Evolutionary conservation across 176 grass and related monocot species (phyloP).

Genomic region (Aegilops longissima): DNA sequence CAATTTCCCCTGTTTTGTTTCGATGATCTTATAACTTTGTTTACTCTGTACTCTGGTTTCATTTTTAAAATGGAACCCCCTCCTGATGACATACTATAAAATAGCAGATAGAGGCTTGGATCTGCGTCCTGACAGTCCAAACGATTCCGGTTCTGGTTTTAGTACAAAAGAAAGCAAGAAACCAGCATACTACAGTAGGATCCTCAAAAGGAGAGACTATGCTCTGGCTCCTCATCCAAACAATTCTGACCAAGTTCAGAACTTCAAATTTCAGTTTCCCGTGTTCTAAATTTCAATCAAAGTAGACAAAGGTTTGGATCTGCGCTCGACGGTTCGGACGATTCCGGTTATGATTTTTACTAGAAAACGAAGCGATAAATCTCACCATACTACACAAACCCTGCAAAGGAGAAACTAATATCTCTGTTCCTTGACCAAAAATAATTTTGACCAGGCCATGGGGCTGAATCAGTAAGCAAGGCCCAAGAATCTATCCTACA

Average conservation of each 20-base stretch:
- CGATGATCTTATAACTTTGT: too few species aligned
- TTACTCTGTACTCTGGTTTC: too few species aligned
- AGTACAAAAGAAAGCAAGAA: background rate
- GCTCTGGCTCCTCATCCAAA: background rate
- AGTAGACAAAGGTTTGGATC: too few species aligned
- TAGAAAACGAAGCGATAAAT: too few species aligned
- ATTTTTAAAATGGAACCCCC: too few species aligned
- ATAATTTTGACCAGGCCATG: background rate
- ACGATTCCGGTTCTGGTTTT: background rate
- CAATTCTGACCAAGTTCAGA: constrained; percentile 2
- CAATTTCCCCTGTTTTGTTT: too few species aligned
- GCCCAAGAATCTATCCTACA: background rate
- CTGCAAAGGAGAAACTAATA: too few species aligned
- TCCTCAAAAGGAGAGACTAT: background rate
- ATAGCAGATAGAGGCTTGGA: background rate
- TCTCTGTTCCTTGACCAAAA: background rate
- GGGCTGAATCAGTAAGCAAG: background rate
- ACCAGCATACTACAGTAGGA: background rate
- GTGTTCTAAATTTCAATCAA: too few species aligned
- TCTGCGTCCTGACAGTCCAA: background rate
- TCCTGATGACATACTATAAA: too few species aligned
- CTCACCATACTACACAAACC: background rate
- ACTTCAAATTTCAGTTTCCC: too few species aligned
- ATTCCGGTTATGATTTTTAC: too few species aligned
- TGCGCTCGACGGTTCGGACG: too few species aligned